A percentile compares a stretch with the other conserved stretches of the same genome.
Conservation (phyloP, 352 stramenopile species). For the Globisporangium spiculum region DNA sequence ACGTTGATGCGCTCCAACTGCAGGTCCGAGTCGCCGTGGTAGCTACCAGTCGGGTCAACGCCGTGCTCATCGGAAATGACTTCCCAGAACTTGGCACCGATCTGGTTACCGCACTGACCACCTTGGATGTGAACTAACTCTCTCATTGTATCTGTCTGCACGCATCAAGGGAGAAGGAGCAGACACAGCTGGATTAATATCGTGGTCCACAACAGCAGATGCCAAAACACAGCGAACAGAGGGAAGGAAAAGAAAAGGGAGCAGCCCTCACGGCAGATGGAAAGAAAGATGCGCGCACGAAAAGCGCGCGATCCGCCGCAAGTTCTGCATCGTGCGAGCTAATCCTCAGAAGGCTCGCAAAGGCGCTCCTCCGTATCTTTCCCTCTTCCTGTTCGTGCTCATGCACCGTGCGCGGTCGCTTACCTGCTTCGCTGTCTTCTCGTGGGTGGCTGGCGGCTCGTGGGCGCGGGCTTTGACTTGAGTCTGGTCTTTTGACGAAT, state of each 20-base stretch:
- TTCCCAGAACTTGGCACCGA: slow-evolving; percentile 98
- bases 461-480: slow-evolving; percentile 66
- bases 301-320: slow-evolving; percentile 3
- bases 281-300: neutral
- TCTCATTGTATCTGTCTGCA: slow-evolving; percentile 73
- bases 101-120: slow-evolving; percentile 99
- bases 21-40: slow-evolving; percentile 95
- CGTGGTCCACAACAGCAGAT: neutral
- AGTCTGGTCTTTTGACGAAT: slow-evolving; percentile 87
- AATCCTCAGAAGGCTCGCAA: neutral
- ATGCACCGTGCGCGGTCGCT: neutral
- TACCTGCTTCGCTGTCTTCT: slow-evolving; percentile 47
- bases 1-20: slow-evolving; percentile 99
- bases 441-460: slow-evolving; percentile 42
- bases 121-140: slow-evolving; percentile 99
- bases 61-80: slow-evolving; percentile 97
- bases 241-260: neutral
- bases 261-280: neutral
- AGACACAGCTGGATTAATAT: slow-evolving; percentile 9
- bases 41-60: slow-evolving; percentile 90
- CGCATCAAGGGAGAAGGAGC: slow-evolving; percentile 12
- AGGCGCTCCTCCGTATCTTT: neutral
- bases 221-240: neutral
- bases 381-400: neutral
- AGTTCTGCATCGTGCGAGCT: neutral